Evolutionary conservation across 306 rosid species (phyloP).

Genomic region (Fragaria vesca): DNA sequence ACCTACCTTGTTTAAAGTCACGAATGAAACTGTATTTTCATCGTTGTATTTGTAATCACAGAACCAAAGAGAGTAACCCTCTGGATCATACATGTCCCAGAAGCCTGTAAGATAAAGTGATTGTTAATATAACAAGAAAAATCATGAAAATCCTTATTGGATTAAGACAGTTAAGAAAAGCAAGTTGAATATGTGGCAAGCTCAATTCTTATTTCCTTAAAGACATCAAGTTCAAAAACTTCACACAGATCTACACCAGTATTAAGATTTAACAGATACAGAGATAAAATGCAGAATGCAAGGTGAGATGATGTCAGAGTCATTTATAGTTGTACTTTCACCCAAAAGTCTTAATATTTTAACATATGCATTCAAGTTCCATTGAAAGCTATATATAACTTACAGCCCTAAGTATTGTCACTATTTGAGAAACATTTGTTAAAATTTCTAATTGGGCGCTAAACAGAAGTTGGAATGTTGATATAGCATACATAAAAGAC

Average conservation of each 20-base stretch:
- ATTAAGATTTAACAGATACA: not conserved
- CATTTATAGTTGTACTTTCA: not conserved
- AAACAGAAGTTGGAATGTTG: not conserved
- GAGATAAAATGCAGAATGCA: not conserved
- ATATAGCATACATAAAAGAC: not conserved
- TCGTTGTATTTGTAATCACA: constrained; percentile 75
- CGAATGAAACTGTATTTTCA: constrained; percentile 74
- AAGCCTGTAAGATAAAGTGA: constrained; percentile 52
- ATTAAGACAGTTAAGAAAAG: not conserved
- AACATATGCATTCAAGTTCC: not conserved
- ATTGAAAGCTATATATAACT: not conserved
- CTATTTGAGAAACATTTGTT: not conserved
- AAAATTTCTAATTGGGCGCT: not conserved
- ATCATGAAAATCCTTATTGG: not conserved
- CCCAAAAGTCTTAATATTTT: not conserved
- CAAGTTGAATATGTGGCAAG: not conserved
- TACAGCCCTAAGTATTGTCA: not conserved
- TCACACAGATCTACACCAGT: not conserved
- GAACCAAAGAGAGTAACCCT: constrained; percentile 91
- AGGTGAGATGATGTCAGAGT: not conserved
- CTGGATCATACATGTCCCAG: constrained; percentile 95
- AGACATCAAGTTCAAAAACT: not conserved
- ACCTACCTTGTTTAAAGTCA: constrained; percentile 74
- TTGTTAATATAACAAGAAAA: not conserved
- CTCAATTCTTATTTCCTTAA: not conserved